Conservation (phyloP, 257 asterid species). For the Rhazya stricta region DNA sequence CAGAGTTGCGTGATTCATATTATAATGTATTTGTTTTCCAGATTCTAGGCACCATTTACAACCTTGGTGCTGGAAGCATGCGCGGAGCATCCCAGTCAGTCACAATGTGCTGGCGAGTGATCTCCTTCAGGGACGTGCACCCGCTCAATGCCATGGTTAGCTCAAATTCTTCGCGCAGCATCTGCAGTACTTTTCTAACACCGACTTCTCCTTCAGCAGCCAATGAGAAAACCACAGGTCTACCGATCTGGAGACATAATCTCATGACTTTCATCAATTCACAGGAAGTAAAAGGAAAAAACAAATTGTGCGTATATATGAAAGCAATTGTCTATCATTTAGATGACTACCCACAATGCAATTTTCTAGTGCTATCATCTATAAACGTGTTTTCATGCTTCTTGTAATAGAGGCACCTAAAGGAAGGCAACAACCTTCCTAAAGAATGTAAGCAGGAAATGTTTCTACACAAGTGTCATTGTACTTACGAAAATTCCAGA, state of each 20-base stretch:
- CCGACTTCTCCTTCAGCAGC: constrained; percentile 96
- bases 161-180: constrained; percentile 88
- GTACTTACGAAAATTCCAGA: constrained; percentile 86
- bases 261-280: constrained; percentile 2
- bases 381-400: background rate
- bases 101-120: constrained; percentile 70
- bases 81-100: constrained; percentile 76
- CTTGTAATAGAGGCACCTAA: background rate
- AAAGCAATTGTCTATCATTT: background rate
- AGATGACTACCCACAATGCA: background rate
- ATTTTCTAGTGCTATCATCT: background rate
- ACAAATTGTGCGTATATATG: background rate
- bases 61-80: constrained; percentile 49
- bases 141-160: constrained; percentile 95
- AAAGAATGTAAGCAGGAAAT: background rate
- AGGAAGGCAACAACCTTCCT: background rate
- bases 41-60: constrained; percentile 31
- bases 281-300: background rate
- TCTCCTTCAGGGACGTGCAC: constrained; percentile 66
- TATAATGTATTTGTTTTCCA: background rate
- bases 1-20: constrained; percentile 17
- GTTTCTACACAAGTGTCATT: background rate
- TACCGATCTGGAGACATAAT: constrained; percentile 55
- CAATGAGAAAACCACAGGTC: constrained; percentile 85
- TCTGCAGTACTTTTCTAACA: constrained; percentile 71